Evolutionary conservation across 2,329 filamentous ascomycete species (phyloP).

Genomic region (Stagonosporopsis tanaceti): DNA sequence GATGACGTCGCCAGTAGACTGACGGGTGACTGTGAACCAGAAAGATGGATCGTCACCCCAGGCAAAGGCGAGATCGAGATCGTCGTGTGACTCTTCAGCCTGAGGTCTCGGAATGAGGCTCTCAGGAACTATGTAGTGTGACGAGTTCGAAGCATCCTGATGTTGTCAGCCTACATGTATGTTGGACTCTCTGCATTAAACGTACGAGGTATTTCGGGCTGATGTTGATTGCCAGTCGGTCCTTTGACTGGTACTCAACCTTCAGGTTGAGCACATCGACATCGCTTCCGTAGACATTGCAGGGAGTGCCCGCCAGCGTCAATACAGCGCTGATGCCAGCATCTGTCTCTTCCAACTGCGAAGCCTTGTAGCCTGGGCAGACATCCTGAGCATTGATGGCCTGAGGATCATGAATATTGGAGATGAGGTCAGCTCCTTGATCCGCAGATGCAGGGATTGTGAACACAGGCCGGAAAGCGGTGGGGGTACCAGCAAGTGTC

Average conservation of each 20-base stretch:
- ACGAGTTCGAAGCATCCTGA: conserved; percentile 64
- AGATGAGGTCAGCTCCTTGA: conserved; percentile 52
- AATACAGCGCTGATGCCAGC: conserved; percentile 62
- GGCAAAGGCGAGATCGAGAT: conserved; percentile 59
- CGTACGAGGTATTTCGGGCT: conserved; percentile 66
- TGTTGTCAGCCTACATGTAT: conserved; percentile 17
- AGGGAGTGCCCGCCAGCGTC: conserved; percentile 61
- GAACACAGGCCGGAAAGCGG: conserved; percentile 42
- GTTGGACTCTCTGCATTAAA: not conserved
- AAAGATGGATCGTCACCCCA: conserved; percentile 66
- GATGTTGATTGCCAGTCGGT: conserved; percentile 76
- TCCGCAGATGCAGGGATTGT: conserved; percentile 50
- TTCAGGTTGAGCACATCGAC: conserved; percentile 70
- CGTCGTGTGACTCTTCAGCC: conserved; percentile 50
- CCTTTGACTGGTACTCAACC: conserved; percentile 71
- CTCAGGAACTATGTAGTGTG: conserved; percentile 73
- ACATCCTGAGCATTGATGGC: conserved; percentile 69
- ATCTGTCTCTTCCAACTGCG: conserved; percentile 55
- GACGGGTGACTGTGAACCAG: conserved; percentile 63
- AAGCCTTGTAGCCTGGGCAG: conserved; percentile 68
- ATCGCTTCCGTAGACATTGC: conserved; percentile 82
- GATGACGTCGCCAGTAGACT: conserved; percentile 69
- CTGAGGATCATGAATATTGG: conserved; percentile 70
- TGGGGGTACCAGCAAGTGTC: conserved; percentile 40
- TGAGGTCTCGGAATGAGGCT: conserved; percentile 66